Evolutionary conservation across 345 rosid species (phyloP), one percentile per base, ranked within the genome.

Genomic region (Nephelium lappaceum): DNA sequence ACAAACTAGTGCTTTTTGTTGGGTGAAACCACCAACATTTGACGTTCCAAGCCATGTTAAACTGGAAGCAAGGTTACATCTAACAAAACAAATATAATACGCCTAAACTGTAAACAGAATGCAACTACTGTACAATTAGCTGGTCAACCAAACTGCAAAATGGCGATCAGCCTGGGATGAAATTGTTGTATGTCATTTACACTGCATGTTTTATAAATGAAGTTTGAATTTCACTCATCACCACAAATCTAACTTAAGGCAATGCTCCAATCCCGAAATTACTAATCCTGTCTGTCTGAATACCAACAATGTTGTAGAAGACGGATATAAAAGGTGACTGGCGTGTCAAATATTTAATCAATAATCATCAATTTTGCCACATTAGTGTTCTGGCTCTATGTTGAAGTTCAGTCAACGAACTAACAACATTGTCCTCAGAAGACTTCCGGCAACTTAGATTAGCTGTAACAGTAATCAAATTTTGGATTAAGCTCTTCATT

Each of bases 371-470:
- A 63, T 71, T 83, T 75, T 78, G 61, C 66, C 79, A 84, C 65
- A 85, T 70, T 87, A 85, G 83, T 76, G 74, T 23, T 77, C 87
- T 86, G 67, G 93, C 88, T 80, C 58, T 81, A 60, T 16, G 75
- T 76, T 91, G 93, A 87, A 91, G 88, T 75, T 86, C 79, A 24
- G 74, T 55, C 11, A 93, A 77, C 45, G 81, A 66, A 57, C 58
- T 63, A 8, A 79, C 75, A 47, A 67, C 72, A 10, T 24, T 72
- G 21, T 78, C 70, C 27, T 47, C 81, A 5, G 74, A 75, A 77
- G 86, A 72, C 42, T 71, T 67, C 7, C 67, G 39, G 57, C 63
- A 53, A 67, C 72, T 74, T 43, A 77, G 25, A 11, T 60, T 79
- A 62, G 64, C 39, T 10, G 81, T 18, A 18, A 60, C 73, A 73